These are phyloP conservation scores for Helotiales sp. DNA, from an alignment of 2,329 filamentous ascomycete species.

Conservation along the genomic window DNA sequence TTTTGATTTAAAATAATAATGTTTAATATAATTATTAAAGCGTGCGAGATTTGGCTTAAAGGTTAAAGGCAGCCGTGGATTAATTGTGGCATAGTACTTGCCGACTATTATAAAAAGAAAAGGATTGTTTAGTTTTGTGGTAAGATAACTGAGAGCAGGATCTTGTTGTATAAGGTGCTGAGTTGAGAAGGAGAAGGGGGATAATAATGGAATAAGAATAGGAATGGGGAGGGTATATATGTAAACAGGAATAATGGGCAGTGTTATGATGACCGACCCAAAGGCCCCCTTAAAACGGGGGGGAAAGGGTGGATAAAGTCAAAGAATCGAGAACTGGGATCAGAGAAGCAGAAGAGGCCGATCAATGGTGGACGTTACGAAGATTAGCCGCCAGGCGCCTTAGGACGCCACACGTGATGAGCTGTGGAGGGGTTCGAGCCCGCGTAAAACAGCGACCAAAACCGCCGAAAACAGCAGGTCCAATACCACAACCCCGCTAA, in stretches of 20 bases:
- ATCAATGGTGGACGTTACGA: no score
- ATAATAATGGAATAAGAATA: conserved; percentile 9
- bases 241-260: conserved; percentile 17
- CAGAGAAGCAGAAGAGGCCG: neutral
- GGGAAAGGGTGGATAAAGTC: neutral
- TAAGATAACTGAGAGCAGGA: conserved; percentile 8
- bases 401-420: no score
- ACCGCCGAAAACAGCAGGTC: no score
- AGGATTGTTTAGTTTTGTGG: conserved; percentile 14
- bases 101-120: conserved; percentile 5
- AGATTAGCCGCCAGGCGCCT: no score
- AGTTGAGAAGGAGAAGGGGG: conserved; percentile 12
- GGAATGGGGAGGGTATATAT: no score
- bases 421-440: no score
- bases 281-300: neutral
- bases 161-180: neutral
- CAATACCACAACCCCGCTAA: no score
- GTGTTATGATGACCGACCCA: conserved; percentile 13
- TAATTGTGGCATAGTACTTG: conserved; percentile 12
- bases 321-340: no score
- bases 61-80: conserved; percentile 17
- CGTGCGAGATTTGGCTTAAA: conserved; percentile 18
- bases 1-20: no score
- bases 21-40: conserved; percentile 21
- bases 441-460: no score